phyloP scores from a whole-genome alignment of 2,329 filamentous ascomycete species.

The Venturia nashicola region DNA sequence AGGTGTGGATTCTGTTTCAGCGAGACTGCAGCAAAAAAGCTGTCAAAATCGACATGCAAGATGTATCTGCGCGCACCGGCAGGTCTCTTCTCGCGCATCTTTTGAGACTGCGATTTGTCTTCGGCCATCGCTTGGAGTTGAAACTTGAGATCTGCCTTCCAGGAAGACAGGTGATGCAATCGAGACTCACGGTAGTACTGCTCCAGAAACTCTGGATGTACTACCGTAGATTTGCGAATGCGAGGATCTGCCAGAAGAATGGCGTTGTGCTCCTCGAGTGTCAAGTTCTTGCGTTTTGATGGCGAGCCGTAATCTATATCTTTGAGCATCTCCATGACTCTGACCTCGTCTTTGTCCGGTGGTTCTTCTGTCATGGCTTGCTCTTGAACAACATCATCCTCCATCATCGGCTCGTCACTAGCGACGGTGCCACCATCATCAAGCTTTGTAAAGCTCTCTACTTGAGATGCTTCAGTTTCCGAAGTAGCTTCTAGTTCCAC shows the following conservation, averaged over 20 bases:
- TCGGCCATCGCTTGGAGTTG: conserved; percentile 70
- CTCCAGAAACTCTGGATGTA: conserved; percentile 85
- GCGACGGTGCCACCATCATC: neutral
- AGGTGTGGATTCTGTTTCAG: conserved; percentile 65
- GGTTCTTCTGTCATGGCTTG: neutral
- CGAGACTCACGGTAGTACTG: conserved; percentile 94
- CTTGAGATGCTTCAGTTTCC: neutral
- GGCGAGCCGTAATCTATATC: conserved; percentile 7
- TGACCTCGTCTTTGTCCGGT: neutral
- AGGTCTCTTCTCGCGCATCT: conserved; percentile 38
- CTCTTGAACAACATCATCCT: neutral
- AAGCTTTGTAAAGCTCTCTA: neutral
- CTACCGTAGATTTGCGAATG: conserved; percentile 77
- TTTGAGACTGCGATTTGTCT: conserved; percentile 48
- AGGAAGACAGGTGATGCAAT: conserved; percentile 86
- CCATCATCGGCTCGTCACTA: neutral
- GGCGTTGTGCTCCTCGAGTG: conserved; percentile 87
- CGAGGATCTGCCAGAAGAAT: conserved; percentile 71
- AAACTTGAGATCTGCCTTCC: conserved; percentile 91
- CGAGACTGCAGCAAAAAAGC: conserved; percentile 94
- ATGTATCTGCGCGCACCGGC: conserved; percentile 65
- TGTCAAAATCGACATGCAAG: conserved; percentile 95
- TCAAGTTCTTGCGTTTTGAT: conserved; percentile 39
- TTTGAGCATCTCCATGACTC: neutral
- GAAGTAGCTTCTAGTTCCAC: neutral